Base-by-base conservation (phyloP, 257 asterid species). In the Fraxinus cuspidata region DNA sequence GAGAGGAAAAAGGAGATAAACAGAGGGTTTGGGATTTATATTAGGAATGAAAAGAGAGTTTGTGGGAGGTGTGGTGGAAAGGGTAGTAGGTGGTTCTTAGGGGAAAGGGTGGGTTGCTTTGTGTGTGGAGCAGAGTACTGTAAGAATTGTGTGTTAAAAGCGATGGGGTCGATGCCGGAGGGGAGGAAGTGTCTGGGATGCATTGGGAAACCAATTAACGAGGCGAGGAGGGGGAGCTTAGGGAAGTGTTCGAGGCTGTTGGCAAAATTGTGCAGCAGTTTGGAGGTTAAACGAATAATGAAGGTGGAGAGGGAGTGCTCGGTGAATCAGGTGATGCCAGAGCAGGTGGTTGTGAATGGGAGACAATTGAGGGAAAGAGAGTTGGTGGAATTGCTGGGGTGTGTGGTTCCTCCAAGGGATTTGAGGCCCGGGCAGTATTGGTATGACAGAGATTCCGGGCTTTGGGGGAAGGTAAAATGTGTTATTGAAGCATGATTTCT, bases 121-220 rank as follows among this genome's bases (percentile, higher is more conserved):
- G 97, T 88, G 19, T 92, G 97, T 78, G 89, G 88, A 68, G 90
- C 88, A 15, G 87, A 83, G 85, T 92, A 92, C 85, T 92, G 97
- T 72, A 84, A 72, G 58, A 84, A 81, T 25, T 92, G 97, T 71
- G 77, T 92, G 80, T 51, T 92, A 69, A 88, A 86, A 82, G 90
- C 89, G 38, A 92, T 92, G 97, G 97, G 96, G 70, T 81, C 92
- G 31, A 92, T 92, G 97, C 94, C 97, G 4, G 97, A 92, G 87
- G 97, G 97, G 56, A 80, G 97, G 81, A 92, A 92, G 83, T 92
- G 97, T 23, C 81, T 90, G 27, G 88, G 88, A 0, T 92, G 97
- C 84, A 90, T 89, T 15, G 96, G 97, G 70, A 82, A 79, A 78
- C 80, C 88, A 4, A 85, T 92, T 44, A 76, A 84, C 25, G 97